Base-by-base conservation (phyloP, 2,329 filamentous ascomycete species). In the Diaporthe citrichinensis region DNA sequence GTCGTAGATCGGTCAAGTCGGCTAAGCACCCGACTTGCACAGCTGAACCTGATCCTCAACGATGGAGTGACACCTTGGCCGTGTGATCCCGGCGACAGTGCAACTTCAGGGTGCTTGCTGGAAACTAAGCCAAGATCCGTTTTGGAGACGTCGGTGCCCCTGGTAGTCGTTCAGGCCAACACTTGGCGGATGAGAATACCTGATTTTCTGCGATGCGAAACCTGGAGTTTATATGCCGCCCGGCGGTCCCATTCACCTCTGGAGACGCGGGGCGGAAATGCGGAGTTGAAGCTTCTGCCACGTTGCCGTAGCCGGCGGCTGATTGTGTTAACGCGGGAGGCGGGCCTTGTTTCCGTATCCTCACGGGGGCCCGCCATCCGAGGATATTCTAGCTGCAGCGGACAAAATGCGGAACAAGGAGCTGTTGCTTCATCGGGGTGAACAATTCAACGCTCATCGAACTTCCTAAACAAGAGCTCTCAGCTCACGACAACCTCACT, bases 281-380 rank as follows among this genome's bases (percentile, higher is more conserved):
- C 65, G 65, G 65, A 55, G 65, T 53, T 55, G 65, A 69, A 41
- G 65, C 49, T 68, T 51, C 65, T 55, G 65, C 65, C 65, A 69
- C 65, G 65, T 69, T 69, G 49, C 62, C 49, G 65, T 8, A 55
- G 49, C 68, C 57, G 61, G 44, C 57, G 68, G 73, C 58, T 61
- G 41, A 62, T 65, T 73, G 58, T 41, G 34, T 65, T 31, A 25
- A 74, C 49, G 34, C 65, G 65, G 65, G 59, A 71, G 71, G 71
- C 74, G 76, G 76, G 65, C 76, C 69, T 34, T 15, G 39, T 36
- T 61, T 39, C 76, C 74, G 76, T 72, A 51, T 51, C 55, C 39
- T 74, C 67, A 74, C 72, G 51, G 71, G 61, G 71, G 28, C 41
- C 65, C 49, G 74, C 44, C 34, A 36, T 73, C 58, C 49, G 65